A percentile compares a stretch with the other conserved stretches of the same genome.
These are phyloP conservation scores for Globisporangium nunn DNA, from an alignment of 352 stramenopile species.

Conservation along the genomic window DNA sequence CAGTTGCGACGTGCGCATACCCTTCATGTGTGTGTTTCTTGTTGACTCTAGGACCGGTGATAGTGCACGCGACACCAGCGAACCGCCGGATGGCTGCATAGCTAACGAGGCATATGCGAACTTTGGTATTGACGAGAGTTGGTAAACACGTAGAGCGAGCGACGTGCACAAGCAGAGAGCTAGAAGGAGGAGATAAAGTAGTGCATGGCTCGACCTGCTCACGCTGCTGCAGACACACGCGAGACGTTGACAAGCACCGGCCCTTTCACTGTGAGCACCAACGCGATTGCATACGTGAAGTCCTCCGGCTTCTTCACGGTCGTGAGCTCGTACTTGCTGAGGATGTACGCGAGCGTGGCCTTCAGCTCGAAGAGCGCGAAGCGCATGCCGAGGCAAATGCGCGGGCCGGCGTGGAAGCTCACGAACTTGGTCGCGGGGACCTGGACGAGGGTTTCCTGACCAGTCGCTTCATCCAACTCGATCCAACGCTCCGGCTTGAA, in stretches of 20 bases:
- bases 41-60: not conserved
- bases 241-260: conserved; percentile 21
- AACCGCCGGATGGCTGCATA: not conserved
- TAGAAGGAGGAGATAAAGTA: not conserved
- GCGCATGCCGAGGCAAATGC: conserved; percentile 37
- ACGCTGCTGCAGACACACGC: not conserved
- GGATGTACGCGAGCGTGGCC: conserved; percentile 15
- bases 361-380: conserved; percentile 52
- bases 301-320: conserved; percentile 31
- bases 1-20: no score
- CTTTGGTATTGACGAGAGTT: not conserved
- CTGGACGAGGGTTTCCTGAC: conserved; percentile 11
- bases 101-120: not conserved
- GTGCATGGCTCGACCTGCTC: not conserved
- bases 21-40: no score
- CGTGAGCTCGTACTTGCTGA: conserved; percentile 39
- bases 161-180: not conserved
- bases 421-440: conserved; percentile 21
- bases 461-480: conserved; percentile 24
- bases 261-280: conserved; percentile 24
- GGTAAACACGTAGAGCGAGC: no score
- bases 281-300: conserved; percentile 32
- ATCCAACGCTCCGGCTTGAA: conserved; percentile 52
- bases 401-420: conserved; percentile 30
- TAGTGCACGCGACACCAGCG: not conserved